Conservation (phyloP, 228 moss, liverwort and hornwort species). For the Sphagnum magellanicum region DNA sequence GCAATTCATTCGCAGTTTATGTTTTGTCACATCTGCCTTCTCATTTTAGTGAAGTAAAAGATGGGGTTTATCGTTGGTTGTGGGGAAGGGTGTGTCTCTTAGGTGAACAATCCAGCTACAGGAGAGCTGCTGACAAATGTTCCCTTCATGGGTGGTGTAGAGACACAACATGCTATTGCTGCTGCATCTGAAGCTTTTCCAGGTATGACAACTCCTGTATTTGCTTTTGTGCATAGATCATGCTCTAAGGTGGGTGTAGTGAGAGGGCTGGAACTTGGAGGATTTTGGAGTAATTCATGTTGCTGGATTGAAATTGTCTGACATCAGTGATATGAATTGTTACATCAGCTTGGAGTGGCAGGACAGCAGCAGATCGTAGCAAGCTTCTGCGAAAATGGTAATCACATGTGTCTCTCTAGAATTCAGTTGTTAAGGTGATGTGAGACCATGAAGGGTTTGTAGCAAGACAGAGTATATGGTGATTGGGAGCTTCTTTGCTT, state of each 20-base stretch:
- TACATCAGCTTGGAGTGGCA: constrained; percentile 82
- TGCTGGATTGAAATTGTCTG: not conserved
- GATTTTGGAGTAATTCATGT: not conserved
- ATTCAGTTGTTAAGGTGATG: no score
- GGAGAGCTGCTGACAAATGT: constrained; percentile 73
- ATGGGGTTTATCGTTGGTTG: not conserved
- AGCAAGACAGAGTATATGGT: no score
- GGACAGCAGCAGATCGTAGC: constrained; percentile 70
- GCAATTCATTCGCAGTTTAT: not conserved
- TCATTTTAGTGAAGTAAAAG: constrained; percentile 1
- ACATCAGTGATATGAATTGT: not conserved
- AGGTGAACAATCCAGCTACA: constrained; percentile 95
- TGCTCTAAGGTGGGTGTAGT: no score
- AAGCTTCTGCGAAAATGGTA: constrained; percentile 86
- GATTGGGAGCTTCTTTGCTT: no score
- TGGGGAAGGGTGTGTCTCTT: constrained; percentile 10
- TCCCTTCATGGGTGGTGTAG: constrained; percentile 76
- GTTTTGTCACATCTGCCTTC: not conserved
- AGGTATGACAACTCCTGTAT: constrained; percentile 17
- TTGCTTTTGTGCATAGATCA: no score
- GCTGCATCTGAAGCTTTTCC: constrained; percentile 72
- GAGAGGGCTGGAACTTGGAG: not conserved
- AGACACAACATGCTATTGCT: constrained; percentile 68
- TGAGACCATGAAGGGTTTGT: no score
- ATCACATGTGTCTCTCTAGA: not conserved